Conservation (phyloP, 495 filamentous ascomycete species). For the Rostrohypoxylon terebratum region DNA sequence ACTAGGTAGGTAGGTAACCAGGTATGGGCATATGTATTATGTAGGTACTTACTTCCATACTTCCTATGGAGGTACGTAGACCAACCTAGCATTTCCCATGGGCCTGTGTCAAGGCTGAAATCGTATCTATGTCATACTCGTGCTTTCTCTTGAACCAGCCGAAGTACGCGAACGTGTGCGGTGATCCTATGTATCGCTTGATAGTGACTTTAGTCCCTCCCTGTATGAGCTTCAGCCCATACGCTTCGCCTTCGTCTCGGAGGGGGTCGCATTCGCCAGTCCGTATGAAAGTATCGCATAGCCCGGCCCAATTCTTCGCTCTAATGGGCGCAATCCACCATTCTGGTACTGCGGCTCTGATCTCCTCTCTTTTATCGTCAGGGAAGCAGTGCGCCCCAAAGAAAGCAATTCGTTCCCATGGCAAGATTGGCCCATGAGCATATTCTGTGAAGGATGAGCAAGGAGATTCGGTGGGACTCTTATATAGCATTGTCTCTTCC, state of each 20-base stretch:
- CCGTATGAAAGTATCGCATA: constrained; percentile 61
- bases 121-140: constrained; percentile 52
- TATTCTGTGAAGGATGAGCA: constrained; percentile 60
- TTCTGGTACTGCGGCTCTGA: constrained; percentile 48
- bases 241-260: constrained; percentile 66
- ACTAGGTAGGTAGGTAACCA: not conserved
- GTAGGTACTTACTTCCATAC: not conserved
- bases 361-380: constrained; percentile 34
- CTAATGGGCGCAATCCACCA: constrained; percentile 56
- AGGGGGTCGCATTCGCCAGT: constrained; percentile 64
- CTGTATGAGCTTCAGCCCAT: constrained; percentile 59
- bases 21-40: too few species aligned
- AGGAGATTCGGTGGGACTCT: constrained; percentile 58
- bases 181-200: constrained; percentile 60
- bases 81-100: constrained; percentile 37
- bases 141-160: constrained; percentile 44
- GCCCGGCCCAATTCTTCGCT: constrained; percentile 55
- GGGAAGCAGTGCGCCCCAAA: constrained; percentile 53
- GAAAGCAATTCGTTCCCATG: constrained; percentile 62
- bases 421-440: constrained; percentile 58
- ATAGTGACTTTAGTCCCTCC: constrained; percentile 60
- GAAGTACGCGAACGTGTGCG: constrained; percentile 65
- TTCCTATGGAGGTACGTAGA: not conserved
- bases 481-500: constrained; percentile 54
- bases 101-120: constrained; percentile 49